These are phyloP conservation scores for Mariannaea elegans DNA, from an alignment of 2,329 filamentous ascomycete genomes.

Conservation along the genomic window DNA sequence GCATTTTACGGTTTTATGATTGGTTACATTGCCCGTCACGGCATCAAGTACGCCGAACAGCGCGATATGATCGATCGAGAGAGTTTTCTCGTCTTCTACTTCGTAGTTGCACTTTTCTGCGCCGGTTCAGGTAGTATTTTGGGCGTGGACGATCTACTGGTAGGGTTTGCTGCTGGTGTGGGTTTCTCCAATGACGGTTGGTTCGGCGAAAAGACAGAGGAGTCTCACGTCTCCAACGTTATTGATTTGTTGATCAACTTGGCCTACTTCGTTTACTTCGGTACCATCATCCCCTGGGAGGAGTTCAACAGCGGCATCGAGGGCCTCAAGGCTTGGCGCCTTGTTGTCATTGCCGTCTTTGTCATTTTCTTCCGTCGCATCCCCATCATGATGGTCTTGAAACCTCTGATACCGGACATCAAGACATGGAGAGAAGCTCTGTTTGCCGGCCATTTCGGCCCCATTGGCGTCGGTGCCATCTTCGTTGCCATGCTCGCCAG, in stretches of 20 bases:
- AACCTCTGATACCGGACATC: conserved; percentile 93
- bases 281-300: conserved; percentile 96
- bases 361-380: conserved; percentile 97
- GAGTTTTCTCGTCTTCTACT: conserved; percentile 98
- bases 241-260: conserved; percentile 97
- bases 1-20: conserved; percentile 87
- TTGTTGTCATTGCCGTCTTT: conserved; percentile 92
- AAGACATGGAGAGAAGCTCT: conserved; percentile 98
- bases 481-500: conserved; percentile 93
- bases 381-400: conserved; percentile 90
- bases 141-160: conserved; percentile 90
- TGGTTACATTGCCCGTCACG: conserved; percentile 89
- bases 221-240: conserved; percentile 98
- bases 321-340: conserved; percentile 84
- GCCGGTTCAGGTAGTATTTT: conserved; percentile 92
- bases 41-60: conserved; percentile 87
- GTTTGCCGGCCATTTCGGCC: conserved; percentile 97
- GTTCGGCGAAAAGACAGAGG: conserved; percentile 98
- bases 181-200: conserved; percentile 99
- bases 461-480: conserved; percentile 95
- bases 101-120: conserved; percentile 93
- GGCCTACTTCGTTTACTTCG: conserved; percentile 97
- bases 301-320: conserved; percentile 81
- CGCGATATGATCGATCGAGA: conserved; percentile 91
- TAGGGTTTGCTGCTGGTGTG: conserved; percentile 95